A percentile compares a stretch with the other conserved stretches of the same genome.
Conservation (phyloP, 2,329 filamentous ascomycete genomes). For the Colletotrichum costaricense region DNA sequence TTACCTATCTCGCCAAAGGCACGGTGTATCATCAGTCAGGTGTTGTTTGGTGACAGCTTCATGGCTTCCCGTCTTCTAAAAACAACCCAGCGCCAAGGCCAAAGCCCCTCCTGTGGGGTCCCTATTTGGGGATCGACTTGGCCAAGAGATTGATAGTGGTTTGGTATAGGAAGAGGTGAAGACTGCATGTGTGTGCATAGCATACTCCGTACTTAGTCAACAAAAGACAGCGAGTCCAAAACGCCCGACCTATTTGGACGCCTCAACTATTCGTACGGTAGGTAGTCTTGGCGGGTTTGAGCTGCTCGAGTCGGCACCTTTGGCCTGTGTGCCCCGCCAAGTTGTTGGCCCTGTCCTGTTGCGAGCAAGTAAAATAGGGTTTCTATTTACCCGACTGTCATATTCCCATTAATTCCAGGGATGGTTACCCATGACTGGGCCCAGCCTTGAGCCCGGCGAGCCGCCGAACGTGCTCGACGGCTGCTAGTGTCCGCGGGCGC, state of each 20-base stretch:
- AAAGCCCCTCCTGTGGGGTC: neutral
- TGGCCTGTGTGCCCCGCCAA: constrained; percentile 4
- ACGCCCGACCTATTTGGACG: neutral
- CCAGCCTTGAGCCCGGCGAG: neutral
- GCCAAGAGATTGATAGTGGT: constrained; percentile 20
- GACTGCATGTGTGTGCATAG: neutral
- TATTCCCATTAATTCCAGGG: neutral
- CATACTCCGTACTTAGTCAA: neutral
- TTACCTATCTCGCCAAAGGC: neutral
- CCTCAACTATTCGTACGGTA: neutral
- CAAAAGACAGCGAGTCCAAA: neutral
- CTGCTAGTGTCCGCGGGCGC: constrained; percentile 5
- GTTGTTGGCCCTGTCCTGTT: neutral
- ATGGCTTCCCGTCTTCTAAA: constrained; percentile 3
- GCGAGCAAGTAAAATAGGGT: constrained; percentile 15
- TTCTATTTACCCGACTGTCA: neutral
- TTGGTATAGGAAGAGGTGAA: neutral
- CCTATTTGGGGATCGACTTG: neutral
- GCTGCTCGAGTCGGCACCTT: constrained; percentile 17
- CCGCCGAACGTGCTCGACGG: constrained; percentile 17
- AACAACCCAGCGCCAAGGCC: constrained; percentile 18
- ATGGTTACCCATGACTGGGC: neutral
- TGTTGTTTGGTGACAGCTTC: constrained; percentile 2
- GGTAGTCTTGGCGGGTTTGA: constrained; percentile 28
- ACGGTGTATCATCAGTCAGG: neutral